A percentile compares a stretch with the other conserved stretches of the same genome.
These are phyloP conservation scores for Penicillium coprophilum DNA, from an alignment of 495 filamentous ascomycete genomes.

Conservation along the genomic window DNA sequence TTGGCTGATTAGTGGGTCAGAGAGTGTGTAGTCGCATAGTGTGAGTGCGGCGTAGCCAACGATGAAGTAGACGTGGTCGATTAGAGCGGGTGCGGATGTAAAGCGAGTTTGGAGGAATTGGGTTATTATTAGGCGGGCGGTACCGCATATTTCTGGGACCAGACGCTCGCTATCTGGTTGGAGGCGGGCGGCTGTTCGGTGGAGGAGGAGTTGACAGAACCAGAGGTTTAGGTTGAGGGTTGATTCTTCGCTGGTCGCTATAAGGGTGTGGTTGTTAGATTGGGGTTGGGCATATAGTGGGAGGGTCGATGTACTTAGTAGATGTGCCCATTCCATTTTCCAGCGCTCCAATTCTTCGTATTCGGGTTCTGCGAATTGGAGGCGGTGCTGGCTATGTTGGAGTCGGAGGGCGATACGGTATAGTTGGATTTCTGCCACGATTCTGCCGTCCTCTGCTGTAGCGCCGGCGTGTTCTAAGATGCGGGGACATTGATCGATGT, in stretches of 20 bases:
- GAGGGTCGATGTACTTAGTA: conserved; percentile 27
- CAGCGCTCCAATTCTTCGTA: conserved; percentile 43
- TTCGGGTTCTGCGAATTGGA: conserved; percentile 32
- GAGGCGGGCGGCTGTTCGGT: conserved; percentile 34
- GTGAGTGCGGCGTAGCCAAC: conserved; percentile 43
- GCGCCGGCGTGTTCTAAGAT: conserved; percentile 38
- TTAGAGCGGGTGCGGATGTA: conserved; percentile 30
- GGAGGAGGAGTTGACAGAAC: conserved; percentile 43
- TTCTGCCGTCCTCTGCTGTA: conserved; percentile 36
- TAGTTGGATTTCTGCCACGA: conserved; percentile 42
- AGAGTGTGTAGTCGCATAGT: conserved; percentile 40
- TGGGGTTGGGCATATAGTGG: not conserved
- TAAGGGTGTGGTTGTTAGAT: conserved; percentile 9
- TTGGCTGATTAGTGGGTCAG: conserved; percentile 40
- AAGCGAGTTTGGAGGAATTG: conserved; percentile 38
- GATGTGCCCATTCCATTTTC: conserved; percentile 44
- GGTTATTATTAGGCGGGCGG: conserved; percentile 38
- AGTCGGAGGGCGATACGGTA: conserved; percentile 35
- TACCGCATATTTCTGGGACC: conserved; percentile 31
- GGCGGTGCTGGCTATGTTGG: conserved; percentile 31
- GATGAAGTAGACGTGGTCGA: conserved; percentile 42
- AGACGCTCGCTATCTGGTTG: conserved; percentile 33
- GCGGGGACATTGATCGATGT: conserved; percentile 37
- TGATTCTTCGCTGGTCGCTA: conserved; percentile 34
- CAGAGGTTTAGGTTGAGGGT: conserved; percentile 40